Percentiles rank a stretch among this genome's conserved stretches.
phyloP scores from a whole-genome alignment of 2,329 filamentous ascomycete genomes.

The Aureobasidium melanogenum region DNA sequence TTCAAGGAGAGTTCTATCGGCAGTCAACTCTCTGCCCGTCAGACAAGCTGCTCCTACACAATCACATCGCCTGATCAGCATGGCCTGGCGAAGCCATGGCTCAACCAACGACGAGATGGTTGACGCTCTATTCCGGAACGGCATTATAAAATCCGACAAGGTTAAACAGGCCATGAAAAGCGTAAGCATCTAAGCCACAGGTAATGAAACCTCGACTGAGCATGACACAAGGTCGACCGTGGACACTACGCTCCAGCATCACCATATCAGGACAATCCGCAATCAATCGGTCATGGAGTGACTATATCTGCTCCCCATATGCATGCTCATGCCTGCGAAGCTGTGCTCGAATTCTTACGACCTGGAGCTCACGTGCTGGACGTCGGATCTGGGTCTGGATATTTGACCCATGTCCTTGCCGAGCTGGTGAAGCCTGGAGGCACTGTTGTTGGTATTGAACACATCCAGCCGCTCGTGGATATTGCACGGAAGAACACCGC shows the following conservation, averaged over 20 bases:
- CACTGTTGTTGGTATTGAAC: constrained; percentile 40
- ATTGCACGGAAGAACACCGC: constrained; percentile 32
- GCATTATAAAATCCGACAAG: constrained; percentile 60
- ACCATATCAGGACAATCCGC: constrained; percentile 67
- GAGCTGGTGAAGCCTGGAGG: constrained; percentile 55
- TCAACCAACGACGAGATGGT: constrained; percentile 65
- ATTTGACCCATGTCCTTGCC: constrained; percentile 80
- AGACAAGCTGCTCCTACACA: background rate
- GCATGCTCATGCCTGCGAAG: constrained; percentile 58
- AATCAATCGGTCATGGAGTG: constrained; percentile 56
- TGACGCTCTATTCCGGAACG: constrained; percentile 63
- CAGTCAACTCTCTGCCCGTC: background rate
- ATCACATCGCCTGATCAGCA: constrained; percentile 33
- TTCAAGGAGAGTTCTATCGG: background rate
- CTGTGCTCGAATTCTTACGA: constrained; percentile 49
- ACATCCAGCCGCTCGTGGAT: constrained; percentile 39
- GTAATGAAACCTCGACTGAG: background rate
- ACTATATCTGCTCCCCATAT: constrained; percentile 69
- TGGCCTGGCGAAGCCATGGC: constrained; percentile 89
- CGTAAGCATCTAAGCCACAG: constrained; percentile 34
- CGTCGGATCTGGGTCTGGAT: constrained; percentile 48
- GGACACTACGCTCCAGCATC: constrained; percentile 65
- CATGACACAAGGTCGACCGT: constrained; percentile 62
- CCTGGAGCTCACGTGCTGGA: constrained; percentile 43
- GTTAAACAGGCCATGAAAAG: constrained; percentile 75